Base-by-base conservation (phyloP, 2,329 filamentous ascomycete genomes). In the Paracamarosporium sp. region DNA sequence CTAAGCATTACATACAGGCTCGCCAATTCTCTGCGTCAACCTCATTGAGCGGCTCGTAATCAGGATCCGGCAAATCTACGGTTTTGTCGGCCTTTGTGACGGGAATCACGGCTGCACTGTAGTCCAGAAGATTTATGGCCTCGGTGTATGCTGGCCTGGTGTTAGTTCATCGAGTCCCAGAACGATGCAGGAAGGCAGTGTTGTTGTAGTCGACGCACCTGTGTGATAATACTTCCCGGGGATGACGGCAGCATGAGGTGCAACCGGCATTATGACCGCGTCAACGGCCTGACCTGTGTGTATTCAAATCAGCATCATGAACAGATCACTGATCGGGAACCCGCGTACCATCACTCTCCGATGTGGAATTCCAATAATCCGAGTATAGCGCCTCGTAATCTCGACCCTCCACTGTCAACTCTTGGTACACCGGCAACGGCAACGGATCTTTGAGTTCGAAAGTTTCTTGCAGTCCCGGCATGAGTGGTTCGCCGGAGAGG, bases 301-400 rank as follows among this genome's bases (percentile, higher is more conserved):
- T n/a, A n/a, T n/a, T n/a, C n/a, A n/a, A n/a, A n/a, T n/a, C n/a
- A n/a, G n/a, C n/a, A n/a, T n/a, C n/a, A n/a, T n/a, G n/a, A n/a
- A n/a, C n/a, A n/a, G n/a, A n/a, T n/a, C n/a, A n/a, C n/a, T n/a
- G n/a, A n/a, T n/a, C n/a, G n/a, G n/a, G n/a, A n/a, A n/a, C n/a
- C n/a, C n/a, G n/a, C n/a, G n/a, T n/a, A n/a, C n/a, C n/a, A n/a
- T n/a, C n/a, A n/a, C n/a, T n/a, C n/a, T n/a, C 77, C 15, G 47
- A 56, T 0, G 75, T 77, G 22, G 59, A 63, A 28, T 70, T 75
- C 77, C 77, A 79, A 47, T 77, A 76, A 11, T 77, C 71, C 54
- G 76, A 56, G 28, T 77, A 74, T 33, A 69, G 65, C 38, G 75
- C 76, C 57, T 64, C 70, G 30, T 73, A 22, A 2, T 56, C 5